Percentiles rank a stretch among this genome's conserved stretches.
phyloP scores from a whole-genome alignment of 441 rosid genomes.

The Omphalea diandra region DNA sequence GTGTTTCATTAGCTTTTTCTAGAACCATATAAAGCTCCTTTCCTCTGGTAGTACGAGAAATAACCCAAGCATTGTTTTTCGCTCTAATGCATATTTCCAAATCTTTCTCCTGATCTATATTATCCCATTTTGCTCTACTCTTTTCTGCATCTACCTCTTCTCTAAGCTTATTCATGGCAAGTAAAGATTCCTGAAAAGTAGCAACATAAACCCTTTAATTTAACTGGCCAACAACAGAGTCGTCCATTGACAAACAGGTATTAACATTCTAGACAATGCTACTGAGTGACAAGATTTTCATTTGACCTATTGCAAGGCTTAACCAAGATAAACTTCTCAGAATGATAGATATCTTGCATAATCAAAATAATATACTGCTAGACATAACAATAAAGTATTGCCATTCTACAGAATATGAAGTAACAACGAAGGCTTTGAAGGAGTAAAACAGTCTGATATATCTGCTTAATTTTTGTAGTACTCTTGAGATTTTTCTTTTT shows the following conservation, averaged over 20 bases:
- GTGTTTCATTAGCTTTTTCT: slow-evolving; percentile 85
- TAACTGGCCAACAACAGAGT: neutral
- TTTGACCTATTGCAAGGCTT: neutral
- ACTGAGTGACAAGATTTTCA: neutral
- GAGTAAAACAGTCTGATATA: too few relatives aligned
- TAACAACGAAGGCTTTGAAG: too few relatives aligned
- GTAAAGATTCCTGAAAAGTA: slow-evolving; percentile 77
- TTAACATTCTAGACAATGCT: neutral
- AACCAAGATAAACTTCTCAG: neutral
- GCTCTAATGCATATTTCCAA: slow-evolving; percentile 80
- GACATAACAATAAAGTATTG: too few relatives aligned
- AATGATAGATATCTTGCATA: neutral
- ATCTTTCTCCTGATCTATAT: slow-evolving; percentile 50
- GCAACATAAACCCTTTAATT: slow-evolving; percentile 9
- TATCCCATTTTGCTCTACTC: slow-evolving; percentile 51
- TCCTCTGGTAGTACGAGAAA: slow-evolving; percentile 65
- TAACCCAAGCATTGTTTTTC: slow-evolving; percentile 87
- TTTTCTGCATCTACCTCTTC: slow-evolving; percentile 91
- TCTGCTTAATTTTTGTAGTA: neutral
- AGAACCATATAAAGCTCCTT: slow-evolving; percentile 91
- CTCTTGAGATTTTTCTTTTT: neutral
- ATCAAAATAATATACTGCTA: too few relatives aligned
- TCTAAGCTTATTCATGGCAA: slow-evolving; percentile 76
- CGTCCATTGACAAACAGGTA: neutral
- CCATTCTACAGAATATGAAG: too few relatives aligned